Evolutionary conservation across 176 grass and related monocot species (phyloP), one percentile per base, ranked within the genome.

Genomic region (Tillandsia fasciculata): DNA sequence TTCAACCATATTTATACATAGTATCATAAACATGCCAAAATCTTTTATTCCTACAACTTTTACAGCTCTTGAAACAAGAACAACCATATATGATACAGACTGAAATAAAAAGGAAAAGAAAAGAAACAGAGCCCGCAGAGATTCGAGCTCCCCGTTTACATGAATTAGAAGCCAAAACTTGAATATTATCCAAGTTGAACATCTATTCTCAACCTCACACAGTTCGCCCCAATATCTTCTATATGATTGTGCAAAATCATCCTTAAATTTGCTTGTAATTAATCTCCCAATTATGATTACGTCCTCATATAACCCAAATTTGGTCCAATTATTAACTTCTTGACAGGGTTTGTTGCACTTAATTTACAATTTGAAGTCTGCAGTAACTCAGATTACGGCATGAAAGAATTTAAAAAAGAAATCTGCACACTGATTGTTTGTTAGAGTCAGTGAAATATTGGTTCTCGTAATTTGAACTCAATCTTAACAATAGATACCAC

Each of bases 401-500:
- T 42, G 13, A 59, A 20, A 61, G 2, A 61, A 18, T 9, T 9
- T 23, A n/a, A 20, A 8, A n/a, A 61, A 61, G 20, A 1, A 15
- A 61, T 23, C 15, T 20, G 15, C 11, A 47, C 2, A 66, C 26
- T 47, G 64, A 66, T 28, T 66, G 26, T 26, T 33, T 66, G 64
- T 14, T 8, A 26, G 12, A 8, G 64, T 66, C 12, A 13, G 52
- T 66, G 11, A 47, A 42, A 66, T 15, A 13, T 33, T 2, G 20
- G 10, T 17, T 17, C 20, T 24, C 18, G 9, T 24, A 9, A 2
- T 14, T 15, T 17, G 29, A 67, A 33, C 27, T 49, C 65, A 67
- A 18, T 9, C 8, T 67, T n/a, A 67, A 47, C 65, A 67, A 47
- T 67, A 67, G 48, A 67, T 48, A 20, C 65, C 65, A 67, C 65